A percentile compares a stretch with the other conserved stretches of the same genome.
Conservation (phyloP, 2,329 filamentous ascomycete species). For the Botrytis porri region DNA sequence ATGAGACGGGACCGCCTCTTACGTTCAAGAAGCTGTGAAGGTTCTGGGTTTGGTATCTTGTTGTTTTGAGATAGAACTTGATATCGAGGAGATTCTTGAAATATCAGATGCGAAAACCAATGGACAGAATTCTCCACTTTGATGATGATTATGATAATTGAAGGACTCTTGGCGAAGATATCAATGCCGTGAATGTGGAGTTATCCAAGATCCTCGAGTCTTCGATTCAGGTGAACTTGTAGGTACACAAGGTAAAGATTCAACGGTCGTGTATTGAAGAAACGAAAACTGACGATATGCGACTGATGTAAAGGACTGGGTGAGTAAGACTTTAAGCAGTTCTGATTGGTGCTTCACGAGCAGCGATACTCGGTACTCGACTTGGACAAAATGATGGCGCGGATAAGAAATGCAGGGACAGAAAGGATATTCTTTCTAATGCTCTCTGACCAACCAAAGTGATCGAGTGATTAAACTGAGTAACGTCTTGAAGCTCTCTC, state of each 20-base stretch:
- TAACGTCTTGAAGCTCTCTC: not conserved
- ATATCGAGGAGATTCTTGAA: slow-evolving; percentile 7
- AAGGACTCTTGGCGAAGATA: not conserved
- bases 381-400: slow-evolving; percentile 9
- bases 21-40: not conserved
- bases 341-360: slow-evolving; percentile 16
- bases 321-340: slow-evolving; percentile 12
- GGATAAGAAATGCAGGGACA: slow-evolving; percentile 18
- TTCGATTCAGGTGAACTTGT: slow-evolving; percentile 6
- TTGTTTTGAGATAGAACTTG: not conserved
- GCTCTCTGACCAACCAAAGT: slow-evolving; percentile 7
- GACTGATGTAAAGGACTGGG: slow-evolving; percentile 15
- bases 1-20: not conserved
- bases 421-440: not conserved
- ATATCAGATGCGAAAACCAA: slow-evolving; percentile 4
- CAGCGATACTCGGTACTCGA: slow-evolving; percentile 17
- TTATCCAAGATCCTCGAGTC: not conserved
- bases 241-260: slow-evolving; percentile 9
- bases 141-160: not conserved
- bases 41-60: not conserved
- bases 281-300: slow-evolving; percentile 6
- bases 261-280: slow-evolving; percentile 15
- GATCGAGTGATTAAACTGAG: slow-evolving; percentile 12
- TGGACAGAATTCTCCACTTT: not conserved
- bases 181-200: not conserved